Conservation (phyloP, 225 moss, liverwort and hornwort genomes). For the Asterella californica region DNA sequence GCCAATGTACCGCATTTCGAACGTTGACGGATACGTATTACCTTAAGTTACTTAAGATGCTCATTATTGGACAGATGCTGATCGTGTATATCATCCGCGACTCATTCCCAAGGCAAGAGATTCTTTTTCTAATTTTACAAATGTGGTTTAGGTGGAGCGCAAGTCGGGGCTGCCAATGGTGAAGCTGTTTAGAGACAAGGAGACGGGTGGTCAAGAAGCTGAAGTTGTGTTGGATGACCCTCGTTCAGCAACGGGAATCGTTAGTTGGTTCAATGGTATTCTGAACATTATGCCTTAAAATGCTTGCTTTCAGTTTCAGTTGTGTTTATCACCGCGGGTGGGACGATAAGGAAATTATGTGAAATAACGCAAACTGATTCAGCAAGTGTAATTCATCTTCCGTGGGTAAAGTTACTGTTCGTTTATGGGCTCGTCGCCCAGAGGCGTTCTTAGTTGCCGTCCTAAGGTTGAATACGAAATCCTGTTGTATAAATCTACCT, state of each 20-base stretch:
- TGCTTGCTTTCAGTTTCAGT: not conserved
- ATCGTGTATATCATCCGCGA: not conserved
- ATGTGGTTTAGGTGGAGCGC: conserved; percentile 64
- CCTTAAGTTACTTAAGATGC: no score
- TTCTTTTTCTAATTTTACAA: not conserved
- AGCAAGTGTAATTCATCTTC: no score
- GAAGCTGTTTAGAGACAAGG: conserved; percentile 86
- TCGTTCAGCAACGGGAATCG: conserved; percentile 85
- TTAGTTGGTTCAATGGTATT: conserved; percentile 97
- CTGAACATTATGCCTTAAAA: not conserved
- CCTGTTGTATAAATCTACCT: no score
- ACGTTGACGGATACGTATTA: no score
- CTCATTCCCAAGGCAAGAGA: not conserved
- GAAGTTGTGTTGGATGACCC: conserved; percentile 98
- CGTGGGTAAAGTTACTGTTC: no score
- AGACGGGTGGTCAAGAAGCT: conserved; percentile 76
- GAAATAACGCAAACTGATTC: not conserved
- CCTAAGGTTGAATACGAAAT: no score
- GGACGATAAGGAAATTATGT: no score
- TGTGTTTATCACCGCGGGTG: no score
- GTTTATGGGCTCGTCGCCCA: no score
- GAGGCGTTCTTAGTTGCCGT: no score
- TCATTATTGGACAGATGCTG: not conserved
- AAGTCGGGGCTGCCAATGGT: conserved; percentile 90
- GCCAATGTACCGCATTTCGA: no score